phyloP scores from a whole-genome alignment of 371 early-diverging fungal species.

The Syncephalastrum sp. region DNA sequence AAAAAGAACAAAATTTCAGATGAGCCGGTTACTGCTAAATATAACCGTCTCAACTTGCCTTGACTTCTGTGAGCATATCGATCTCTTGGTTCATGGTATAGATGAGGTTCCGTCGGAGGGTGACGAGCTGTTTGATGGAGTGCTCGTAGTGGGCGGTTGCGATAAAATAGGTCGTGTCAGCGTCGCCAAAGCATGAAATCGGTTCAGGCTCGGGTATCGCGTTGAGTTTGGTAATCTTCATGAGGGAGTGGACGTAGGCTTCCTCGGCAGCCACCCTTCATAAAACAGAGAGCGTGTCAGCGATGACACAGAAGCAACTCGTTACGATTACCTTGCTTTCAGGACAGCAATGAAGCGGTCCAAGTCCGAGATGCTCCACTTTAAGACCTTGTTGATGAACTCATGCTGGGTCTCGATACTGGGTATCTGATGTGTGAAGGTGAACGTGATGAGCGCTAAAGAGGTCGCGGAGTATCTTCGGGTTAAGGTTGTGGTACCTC shows the following conservation, averaged over 20 bases:
- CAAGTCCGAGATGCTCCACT: constrained; percentile 45
- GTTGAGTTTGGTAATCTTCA: constrained; percentile 27
- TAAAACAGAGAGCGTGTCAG: not conserved
- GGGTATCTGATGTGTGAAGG: constrained; percentile 15
- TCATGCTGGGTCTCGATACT: constrained; percentile 41
- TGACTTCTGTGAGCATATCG: constrained; percentile 12
- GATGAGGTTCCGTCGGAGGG: constrained; percentile 19
- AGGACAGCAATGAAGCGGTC: constrained; percentile 37
- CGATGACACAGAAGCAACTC: not conserved
- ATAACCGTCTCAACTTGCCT: constrained; percentile 4
- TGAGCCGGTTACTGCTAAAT: not conserved
- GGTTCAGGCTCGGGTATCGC: constrained; percentile 19
- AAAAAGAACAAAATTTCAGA: not conserved
- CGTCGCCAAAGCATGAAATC: constrained; percentile 25
- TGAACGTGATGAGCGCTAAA: not conserved
- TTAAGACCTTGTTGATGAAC: constrained; percentile 36
- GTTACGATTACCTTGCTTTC: constrained; percentile 30
- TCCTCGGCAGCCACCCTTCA: constrained; percentile 44
- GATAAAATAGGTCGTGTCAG: constrained; percentile 23
- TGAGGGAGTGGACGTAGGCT: constrained; percentile 27
- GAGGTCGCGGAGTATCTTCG: constrained; percentile 2
- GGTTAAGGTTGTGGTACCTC: constrained; percentile 11
- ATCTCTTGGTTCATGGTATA: constrained; percentile 17
- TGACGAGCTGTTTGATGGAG: constrained; percentile 33
- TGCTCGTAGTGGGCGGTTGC: constrained; percentile 30